Percentiles rank a stretch among this genome's conserved stretches.
Evolutionary conservation across 495 filamentous ascomycete genomes (phyloP).

Genomic region (Penicillium lagena): DNA sequence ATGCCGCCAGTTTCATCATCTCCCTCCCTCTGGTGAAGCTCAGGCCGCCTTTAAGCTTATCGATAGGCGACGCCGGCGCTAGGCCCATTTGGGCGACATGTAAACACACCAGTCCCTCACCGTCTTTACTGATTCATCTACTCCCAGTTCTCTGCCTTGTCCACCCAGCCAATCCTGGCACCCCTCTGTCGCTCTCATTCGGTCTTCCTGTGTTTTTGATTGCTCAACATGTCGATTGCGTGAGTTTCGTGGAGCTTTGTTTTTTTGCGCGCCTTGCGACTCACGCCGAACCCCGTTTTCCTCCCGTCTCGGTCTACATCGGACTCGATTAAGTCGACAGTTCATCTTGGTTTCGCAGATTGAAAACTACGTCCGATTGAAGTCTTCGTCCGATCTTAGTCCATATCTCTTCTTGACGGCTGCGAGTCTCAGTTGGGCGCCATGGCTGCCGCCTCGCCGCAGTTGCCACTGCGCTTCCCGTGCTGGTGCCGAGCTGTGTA

Average conservation of each 20-base stretch:
- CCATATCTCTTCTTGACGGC: not conserved
- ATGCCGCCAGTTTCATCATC: no score
- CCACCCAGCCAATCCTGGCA: conserved; percentile 1
- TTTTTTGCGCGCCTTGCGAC: conserved; percentile 9
- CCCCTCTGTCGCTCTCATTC: not conserved
- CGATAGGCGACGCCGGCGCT: conserved; percentile 32
- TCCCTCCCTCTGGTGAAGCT: no score
- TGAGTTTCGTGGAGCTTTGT: conserved; percentile 1
- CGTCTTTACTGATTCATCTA: conserved; percentile 14
- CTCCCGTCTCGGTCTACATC: not conserved
- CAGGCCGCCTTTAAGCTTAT: conserved; percentile 33
- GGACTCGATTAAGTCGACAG: no score
- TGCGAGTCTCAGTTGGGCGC: conserved; percentile 2
- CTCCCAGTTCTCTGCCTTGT: conserved; percentile 10
- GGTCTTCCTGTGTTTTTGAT: not conserved
- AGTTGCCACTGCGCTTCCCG: conserved; percentile 79
- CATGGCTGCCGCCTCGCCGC: conserved; percentile 57
- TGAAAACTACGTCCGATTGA: not conserved
- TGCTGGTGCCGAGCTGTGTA: conserved; percentile 96
- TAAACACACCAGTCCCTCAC: conserved; percentile 41
- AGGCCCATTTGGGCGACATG: conserved; percentile 30
- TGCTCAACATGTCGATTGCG: conserved; percentile 8
- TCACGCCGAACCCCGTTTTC: conserved; percentile 1
- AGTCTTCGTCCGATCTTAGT: not conserved
- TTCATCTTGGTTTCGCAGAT: no score